Base-by-base conservation (phyloP, 257 asterid species). In the Solanum piurae region DNA sequence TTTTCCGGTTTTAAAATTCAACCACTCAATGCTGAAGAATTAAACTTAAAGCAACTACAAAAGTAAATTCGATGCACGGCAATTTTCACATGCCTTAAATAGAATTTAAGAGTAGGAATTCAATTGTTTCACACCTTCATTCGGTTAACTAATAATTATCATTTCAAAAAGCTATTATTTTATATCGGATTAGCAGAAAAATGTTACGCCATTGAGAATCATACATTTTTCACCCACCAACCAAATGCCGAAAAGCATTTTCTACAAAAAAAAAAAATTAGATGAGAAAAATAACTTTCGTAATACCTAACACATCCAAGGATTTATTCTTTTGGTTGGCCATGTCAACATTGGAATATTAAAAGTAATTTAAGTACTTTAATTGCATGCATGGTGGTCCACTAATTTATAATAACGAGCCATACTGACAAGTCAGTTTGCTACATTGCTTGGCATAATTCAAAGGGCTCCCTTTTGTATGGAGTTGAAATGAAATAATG, bases 31-130 rank as follows among this genome's bases (percentile, higher is more conserved):
- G 71, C 49, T 74, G 87, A 76, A 29, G 74, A 52, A 83, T 7
- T 74, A 85, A 89, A 10, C 90, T 79, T 86, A 75, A 75, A 92
- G 83, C 89, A 9, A 7, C 55, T 46, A 18, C 18, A 46, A 18
- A 46, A 49, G 44, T 80, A 49, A 80, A 46, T 11, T 14, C 0
- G 29, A 49, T 27, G 29, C 40, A 31, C 40, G 69, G 6, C 29
- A 14, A 11, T 46, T 49, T 36, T 31, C 42, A 18, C 44, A 49
- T 29, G 42, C 12, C 38, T 46, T 49, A 49, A 82, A 49, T 82
- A 46, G 20, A 49, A 49, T 82, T 82, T 10, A 82, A 29, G 44
- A 82, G 18, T 29, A 29, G 68, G 38, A 49, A 29, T 49, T 82
- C 12, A 29, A 82, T 49, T 82, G 6, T 5, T 46, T 29, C 31